Evolutionary conservation across 1,284 basidiomycete genomes (phyloP).

Genomic region (Apiotrichum sp.): DNA sequence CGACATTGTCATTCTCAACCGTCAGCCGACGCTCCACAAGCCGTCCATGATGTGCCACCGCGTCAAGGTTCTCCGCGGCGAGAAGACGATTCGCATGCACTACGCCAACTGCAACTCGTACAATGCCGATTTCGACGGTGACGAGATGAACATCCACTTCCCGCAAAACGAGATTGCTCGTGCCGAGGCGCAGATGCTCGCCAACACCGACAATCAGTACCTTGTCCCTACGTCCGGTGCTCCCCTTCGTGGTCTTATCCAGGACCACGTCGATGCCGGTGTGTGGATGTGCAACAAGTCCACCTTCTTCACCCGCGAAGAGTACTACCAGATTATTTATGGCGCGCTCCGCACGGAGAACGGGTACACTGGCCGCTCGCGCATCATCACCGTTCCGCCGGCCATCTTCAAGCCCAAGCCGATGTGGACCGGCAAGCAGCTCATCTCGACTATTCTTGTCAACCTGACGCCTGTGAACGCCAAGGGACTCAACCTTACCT

Average conservation of each 20-base stretch:
- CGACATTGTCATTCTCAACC: conserved; percentile 92
- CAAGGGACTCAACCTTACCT: conserved; percentile 76
- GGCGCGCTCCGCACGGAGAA: conserved; percentile 90
- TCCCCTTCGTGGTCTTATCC: conserved; percentile 94
- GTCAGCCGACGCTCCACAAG: conserved; percentile 97
- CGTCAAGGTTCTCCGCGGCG: conserved; percentile 84
- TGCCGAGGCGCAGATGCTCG: conserved; percentile 87
- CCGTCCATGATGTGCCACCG: conserved; percentile 99
- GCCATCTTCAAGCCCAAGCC: conserved; percentile 85
- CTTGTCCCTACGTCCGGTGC: conserved; percentile 97
- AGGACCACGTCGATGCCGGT: conserved; percentile 97
- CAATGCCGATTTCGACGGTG: conserved; percentile 99
- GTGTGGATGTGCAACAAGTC: conserved; percentile 99
- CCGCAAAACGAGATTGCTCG: conserved; percentile 83
- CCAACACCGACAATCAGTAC: conserved; percentile 99
- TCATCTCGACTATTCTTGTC: conserved; percentile 84
- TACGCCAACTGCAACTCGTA: conserved; percentile 99
- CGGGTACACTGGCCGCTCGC: conserved; percentile 59
- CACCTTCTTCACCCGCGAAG: conserved; percentile 87
- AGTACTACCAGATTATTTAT: conserved; percentile 95
- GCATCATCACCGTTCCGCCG: conserved; percentile 78
- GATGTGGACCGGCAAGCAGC: conserved; percentile 97
- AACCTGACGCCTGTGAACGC: conserved; percentile 83
- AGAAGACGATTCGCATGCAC: conserved; percentile 99
- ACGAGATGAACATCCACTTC: conserved; percentile 99